Conservation (phyloP, 768 basidiomycete species). For the Tylopilus vinaceipallidus region DNA sequence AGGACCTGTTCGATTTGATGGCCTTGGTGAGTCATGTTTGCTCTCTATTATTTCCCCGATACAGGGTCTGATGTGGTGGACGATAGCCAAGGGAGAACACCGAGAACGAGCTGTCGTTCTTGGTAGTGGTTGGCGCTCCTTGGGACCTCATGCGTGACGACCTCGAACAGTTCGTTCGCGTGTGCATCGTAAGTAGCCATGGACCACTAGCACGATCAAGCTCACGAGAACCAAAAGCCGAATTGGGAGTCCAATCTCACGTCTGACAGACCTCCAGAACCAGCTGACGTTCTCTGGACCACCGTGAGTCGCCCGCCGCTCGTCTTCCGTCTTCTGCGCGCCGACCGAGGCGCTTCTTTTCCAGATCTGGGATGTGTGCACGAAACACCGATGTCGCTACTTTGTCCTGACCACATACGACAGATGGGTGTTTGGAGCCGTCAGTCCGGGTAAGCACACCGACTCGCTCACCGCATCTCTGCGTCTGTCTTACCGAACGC, state of each 20-base stretch:
- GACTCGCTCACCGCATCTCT: not conserved
- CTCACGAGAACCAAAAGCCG: not conserved
- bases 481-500: not conserved
- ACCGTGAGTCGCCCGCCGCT: not conserved
- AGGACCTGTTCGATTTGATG: conserved; percentile 7
- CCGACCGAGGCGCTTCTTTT: no score
- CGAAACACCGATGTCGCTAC: conserved; percentile 5
- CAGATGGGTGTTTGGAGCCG: conserved; percentile 13
- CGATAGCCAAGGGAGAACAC: not conserved
- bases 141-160: conserved; percentile 7
- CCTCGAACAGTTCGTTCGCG: conserved; percentile 1
- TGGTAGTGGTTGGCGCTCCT: conserved; percentile 1
- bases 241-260: conserved; percentile 6
- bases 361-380: conserved; percentile 19
- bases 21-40: not conserved
- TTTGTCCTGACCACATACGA: conserved; percentile 19
- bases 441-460: conserved; percentile 7
- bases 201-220: not conserved
- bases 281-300: conserved; percentile 10
- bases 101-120: not conserved
- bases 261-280: not conserved
- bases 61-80: not conserved
- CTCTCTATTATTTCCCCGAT: not conserved
- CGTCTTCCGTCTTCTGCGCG: not conserved
- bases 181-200: conserved; percentile 3